Conservation (phyloP, 2,329 filamentous ascomycete species). For the Stachybotrys chlorohalonatus region DNA sequence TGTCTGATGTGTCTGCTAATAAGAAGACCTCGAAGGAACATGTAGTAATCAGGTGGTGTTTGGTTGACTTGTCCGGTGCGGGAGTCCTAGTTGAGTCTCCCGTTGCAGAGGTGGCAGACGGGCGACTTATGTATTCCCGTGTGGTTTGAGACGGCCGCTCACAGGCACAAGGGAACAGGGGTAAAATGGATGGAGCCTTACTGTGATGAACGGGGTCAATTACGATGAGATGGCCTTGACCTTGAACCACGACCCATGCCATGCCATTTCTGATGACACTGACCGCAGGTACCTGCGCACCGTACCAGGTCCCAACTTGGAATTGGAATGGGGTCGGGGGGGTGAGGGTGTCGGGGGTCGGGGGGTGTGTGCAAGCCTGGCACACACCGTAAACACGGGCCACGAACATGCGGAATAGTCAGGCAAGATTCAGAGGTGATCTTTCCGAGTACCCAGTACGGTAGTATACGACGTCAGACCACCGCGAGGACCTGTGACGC, state of each 20-base stretch:
- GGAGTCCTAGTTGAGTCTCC: neutral
- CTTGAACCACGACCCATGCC: neutral
- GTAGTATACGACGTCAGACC: conserved; percentile 1
- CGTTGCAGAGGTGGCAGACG: neutral
- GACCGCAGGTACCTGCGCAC: neutral
- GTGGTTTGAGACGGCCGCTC: neutral
- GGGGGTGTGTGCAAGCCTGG: too few relatives aligned
- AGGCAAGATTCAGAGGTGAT: neutral
- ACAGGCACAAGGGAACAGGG: neutral
- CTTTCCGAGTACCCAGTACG: too few relatives aligned
- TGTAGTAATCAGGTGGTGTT: neutral
- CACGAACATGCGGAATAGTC: too few relatives aligned
- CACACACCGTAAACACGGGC: neutral
- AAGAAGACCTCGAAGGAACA: neutral
- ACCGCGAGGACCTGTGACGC: neutral
- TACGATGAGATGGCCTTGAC: neutral
- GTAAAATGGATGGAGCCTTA: neutral
- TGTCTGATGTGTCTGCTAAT: conserved; percentile 2
- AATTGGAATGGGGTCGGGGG: neutral
- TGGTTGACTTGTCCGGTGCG: neutral
- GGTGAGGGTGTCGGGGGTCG: too few relatives aligned
- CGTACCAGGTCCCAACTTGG: neutral
- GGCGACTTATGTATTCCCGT: conserved; percentile 4
- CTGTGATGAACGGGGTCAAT: neutral
- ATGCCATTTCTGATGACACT: neutral